Percentiles rank a stretch among this genome's conserved stretches.
These are phyloP conservation scores for Piromyces sp. DNA, from an alignment of 192 early-diverging fungal species.

Conservation along the genomic window DNA sequence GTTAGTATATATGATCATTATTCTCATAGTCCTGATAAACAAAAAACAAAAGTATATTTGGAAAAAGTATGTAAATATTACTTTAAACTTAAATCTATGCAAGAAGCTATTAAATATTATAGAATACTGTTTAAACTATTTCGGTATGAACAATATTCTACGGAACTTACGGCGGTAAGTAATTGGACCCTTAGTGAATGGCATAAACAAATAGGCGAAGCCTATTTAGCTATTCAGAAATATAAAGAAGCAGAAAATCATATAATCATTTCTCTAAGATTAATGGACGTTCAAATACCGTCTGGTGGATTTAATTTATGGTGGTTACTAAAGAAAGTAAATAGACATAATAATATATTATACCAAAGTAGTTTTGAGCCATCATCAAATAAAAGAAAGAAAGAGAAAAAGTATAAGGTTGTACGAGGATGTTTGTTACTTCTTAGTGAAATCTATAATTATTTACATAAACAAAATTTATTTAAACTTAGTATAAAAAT, in stretches of 20 bases:
- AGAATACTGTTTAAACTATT: slow-evolving; percentile 9
- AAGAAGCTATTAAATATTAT: slow-evolving; percentile 27
- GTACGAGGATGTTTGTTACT: neutral
- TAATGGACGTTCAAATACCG: slow-evolving; percentile 2
- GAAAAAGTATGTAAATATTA: slow-evolving; percentile 16
- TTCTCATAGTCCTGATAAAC: slow-evolving; percentile 13
- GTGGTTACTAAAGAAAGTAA: neutral
- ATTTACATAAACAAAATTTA: neutral
- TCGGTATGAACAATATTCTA: neutral
- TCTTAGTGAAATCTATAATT: neutral
- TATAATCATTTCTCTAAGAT: slow-evolving; percentile 9
- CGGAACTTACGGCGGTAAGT: neutral
- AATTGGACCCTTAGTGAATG: slow-evolving; percentile 11
- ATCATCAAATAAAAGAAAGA: neutral
- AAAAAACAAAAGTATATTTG: slow-evolving; percentile 16
- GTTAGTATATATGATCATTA: slow-evolving; percentile 30
- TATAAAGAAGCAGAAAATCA: slow-evolving; percentile 10
- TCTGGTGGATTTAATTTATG: neutral
- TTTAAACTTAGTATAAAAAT: neutral
- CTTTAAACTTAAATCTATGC: slow-evolving; percentile 16
- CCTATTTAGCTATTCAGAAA: slow-evolving; percentile 15
- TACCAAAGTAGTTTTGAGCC: neutral
- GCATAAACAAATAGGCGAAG: slow-evolving; percentile 27
- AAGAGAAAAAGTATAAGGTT: neutral
- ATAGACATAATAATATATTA: neutral